Conservation (phyloP, 2,329 filamentous ascomycete species). For the Aspergillus clavatus region DNA sequence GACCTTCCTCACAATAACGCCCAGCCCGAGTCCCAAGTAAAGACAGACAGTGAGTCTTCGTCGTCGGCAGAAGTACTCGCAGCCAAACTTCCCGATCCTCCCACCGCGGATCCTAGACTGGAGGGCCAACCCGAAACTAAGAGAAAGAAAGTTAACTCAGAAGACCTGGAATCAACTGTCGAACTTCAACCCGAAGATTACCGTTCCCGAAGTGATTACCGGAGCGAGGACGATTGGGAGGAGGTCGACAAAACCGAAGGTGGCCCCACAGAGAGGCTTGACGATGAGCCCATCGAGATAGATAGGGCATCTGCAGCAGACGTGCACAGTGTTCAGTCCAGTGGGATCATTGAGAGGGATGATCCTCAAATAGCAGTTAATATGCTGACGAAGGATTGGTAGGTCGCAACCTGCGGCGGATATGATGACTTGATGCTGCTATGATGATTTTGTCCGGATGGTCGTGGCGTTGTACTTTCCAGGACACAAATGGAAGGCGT, state of each 20-base stretch:
- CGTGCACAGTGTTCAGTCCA: slow-evolving; percentile 34
- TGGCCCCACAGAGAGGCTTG: slow-evolving; percentile 22
- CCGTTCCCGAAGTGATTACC: slow-evolving; percentile 19
- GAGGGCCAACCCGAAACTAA: slow-evolving; percentile 44
- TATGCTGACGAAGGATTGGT: slow-evolving; percentile 20
- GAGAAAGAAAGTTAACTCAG: slow-evolving; percentile 41
- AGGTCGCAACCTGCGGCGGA: neutral
- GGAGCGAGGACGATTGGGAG: slow-evolving; percentile 39
- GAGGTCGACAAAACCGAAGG: slow-evolving; percentile 30
- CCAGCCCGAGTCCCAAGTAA: slow-evolving; percentile 7
- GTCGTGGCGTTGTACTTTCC: neutral
- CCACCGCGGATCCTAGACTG: slow-evolving; percentile 43
- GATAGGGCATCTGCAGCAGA: slow-evolving; percentile 28
- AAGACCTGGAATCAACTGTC: slow-evolving; percentile 3
- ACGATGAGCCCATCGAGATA: slow-evolving; percentile 33
- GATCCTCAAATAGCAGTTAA: slow-evolving; percentile 19
- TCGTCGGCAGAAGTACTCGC: slow-evolving; percentile 30
- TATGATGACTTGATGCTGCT: neutral
- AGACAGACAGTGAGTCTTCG: slow-evolving; percentile 24
- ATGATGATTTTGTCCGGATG: neutral
- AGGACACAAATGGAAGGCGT: neutral
- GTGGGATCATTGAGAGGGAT: slow-evolving; percentile 25
- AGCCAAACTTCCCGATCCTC: slow-evolving; percentile 46
- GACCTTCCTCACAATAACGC: slow-evolving; percentile 20
- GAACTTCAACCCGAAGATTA: slow-evolving; percentile 4